These are phyloP conservation scores for Hysterium pulicare DNA, from an alignment of 2,329 filamentous ascomycete genomes.

Conservation along the genomic window DNA sequence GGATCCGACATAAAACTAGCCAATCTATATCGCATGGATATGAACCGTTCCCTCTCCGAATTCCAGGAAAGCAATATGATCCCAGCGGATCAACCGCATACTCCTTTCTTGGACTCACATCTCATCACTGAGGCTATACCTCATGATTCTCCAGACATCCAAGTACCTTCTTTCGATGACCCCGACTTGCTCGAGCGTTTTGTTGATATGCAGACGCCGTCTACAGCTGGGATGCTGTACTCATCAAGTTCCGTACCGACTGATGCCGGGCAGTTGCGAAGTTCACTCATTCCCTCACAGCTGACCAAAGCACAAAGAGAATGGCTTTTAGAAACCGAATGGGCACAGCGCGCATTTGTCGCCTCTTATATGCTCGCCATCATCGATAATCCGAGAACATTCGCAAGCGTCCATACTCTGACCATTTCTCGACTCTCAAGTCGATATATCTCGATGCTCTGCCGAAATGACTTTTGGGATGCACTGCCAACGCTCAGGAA, in stretches of 20 bases:
- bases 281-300: constrained; percentile 50
- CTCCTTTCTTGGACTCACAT: constrained; percentile 27
- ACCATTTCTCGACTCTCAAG: constrained; percentile 64
- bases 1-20: constrained; percentile 25
- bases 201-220: constrained; percentile 11
- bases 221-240: constrained; percentile 29
- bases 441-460: constrained; percentile 55
- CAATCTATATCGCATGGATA: constrained; percentile 26
- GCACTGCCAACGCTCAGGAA: constrained; percentile 53
- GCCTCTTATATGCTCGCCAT: constrained; percentile 65
- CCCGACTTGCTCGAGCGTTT: constrained; percentile 19
- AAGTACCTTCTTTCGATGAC: constrained; percentile 21
- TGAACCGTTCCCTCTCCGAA: constrained; percentile 13
- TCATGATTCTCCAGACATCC: constrained; percentile 11
- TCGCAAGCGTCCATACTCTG: constrained; percentile 55
- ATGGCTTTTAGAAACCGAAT: constrained; percentile 65
- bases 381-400: constrained; percentile 57
- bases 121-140: constrained; percentile 24
- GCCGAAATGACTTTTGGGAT: constrained; percentile 60
- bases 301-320: constrained; percentile 64
- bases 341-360: constrained; percentile 66
- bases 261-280: constrained; percentile 21
- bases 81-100: constrained; percentile 14
- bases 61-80: constrained; percentile 11
- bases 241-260: constrained; percentile 26